phyloP scores from a whole-genome alignment of 106 monocot genomes.

The Chionographis japonica region DNA sequence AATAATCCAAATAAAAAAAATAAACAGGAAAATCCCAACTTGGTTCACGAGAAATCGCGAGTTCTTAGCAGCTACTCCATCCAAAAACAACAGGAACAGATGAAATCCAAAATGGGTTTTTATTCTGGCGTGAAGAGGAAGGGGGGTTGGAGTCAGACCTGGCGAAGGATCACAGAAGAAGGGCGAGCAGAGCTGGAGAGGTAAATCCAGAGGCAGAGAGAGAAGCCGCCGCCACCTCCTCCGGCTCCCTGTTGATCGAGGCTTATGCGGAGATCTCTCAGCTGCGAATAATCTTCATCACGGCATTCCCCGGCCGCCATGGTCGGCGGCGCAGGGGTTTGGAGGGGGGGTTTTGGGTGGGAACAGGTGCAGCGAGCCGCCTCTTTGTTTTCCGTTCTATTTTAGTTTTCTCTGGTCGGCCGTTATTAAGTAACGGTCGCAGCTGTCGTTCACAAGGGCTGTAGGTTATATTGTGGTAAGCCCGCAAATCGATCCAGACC shows the following conservation, averaged over 20 bases:
- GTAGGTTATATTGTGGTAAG: constrained; percentile 3
- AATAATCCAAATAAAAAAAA: too few species aligned
- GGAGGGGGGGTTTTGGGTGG: background rate
- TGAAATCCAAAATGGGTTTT: too few species aligned
- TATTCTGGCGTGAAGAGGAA: background rate
- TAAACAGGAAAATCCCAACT: background rate
- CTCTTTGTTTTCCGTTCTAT: background rate
- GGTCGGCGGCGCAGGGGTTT: constrained; percentile 3
- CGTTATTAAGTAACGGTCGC: constrained; percentile 19
- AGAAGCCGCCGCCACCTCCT: constrained; percentile 36
- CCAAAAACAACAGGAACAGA: background rate
- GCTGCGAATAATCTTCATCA: constrained; percentile 31
- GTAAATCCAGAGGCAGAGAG: constrained; percentile 73
- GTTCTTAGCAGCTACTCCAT: background rate
- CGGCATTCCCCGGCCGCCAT: constrained; percentile 22
- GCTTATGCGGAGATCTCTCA: constrained; percentile 29
- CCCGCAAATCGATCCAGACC: constrained; percentile 8
- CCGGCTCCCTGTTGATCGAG: constrained; percentile 27
- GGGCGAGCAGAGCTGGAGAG: constrained; percentile 41
- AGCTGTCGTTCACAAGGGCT: background rate
- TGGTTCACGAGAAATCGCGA: too few species aligned
- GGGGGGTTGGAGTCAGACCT: constrained; percentile 25
- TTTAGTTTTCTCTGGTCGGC: background rate
- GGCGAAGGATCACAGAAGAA: constrained; percentile 52
- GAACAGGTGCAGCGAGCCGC: background rate